Base-by-base conservation (phyloP, 1,284 basidiomycete genomes). In the Stygiomarasmius scandens region DNA sequence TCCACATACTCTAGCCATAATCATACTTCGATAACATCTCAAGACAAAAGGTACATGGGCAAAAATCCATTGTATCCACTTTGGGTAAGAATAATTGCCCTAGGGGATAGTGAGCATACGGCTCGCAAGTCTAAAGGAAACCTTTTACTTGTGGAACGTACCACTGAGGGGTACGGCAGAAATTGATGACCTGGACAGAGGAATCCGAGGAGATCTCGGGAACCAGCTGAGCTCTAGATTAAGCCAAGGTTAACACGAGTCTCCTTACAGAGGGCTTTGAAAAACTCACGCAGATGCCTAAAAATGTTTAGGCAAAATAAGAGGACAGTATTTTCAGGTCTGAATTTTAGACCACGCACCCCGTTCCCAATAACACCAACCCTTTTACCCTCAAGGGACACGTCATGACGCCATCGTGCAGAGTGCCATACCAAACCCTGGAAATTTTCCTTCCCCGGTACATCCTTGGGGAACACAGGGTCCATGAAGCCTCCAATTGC, bases 341-440 rank as follows among this genome's bases (percentile, higher is more conserved):
- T n/a, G n/a, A n/a, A n/a, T n/a, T n/a, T n/a, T 12, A 12, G 10
- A 23, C 16, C 16, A 41, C 75, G 68, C 67, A 80, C 84, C 77
- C 78, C 87, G 63, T 86, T 86, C 20, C 86, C 87, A 63, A 88
- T 80, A 16, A 89, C 80, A 2, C 79, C 85, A 1, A 87, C 78
- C 25, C 75, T 72, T 67, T 86, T 85, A 11, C 77, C 80, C 52
- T 70, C 70, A 54, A 86, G 68, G 49, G 47, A 47, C 24, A 87
- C 75, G 60, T 81, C 79, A 55, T 85, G 81, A 48, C 77, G 72
- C 84, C 85, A 89, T 44, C 70, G 67, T 27, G 81, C 79, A 43
- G 83, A 84, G 68, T 87, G 85, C 67, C 81, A 85, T 23, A 76
- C 61, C 6, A 68, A 62, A 1, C 86, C 86, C 43, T 74, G 70